These are phyloP conservation scores for Copromyces sp. DNA, from an alignment of 495 filamentous ascomycete species.

Conservation along the genomic window DNA sequence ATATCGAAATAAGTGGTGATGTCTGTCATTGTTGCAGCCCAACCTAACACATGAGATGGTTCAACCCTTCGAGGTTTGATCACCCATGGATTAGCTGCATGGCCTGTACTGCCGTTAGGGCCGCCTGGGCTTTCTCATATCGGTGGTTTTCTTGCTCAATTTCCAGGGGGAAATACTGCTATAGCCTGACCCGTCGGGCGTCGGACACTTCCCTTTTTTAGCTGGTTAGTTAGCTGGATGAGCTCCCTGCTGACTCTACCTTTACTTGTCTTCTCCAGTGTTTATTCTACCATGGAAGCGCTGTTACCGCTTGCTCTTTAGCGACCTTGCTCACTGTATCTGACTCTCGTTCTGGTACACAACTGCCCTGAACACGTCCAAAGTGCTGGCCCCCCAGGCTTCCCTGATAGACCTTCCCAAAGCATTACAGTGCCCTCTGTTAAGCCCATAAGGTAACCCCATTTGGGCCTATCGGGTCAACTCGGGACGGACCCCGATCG, in stretches of 20 bases:
- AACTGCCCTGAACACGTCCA: background rate
- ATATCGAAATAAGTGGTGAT: background rate
- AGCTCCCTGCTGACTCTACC: background rate
- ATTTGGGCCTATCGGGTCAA: background rate
- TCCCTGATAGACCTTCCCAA: background rate
- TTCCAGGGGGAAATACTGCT: background rate
- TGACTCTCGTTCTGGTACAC: background rate
- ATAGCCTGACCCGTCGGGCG: background rate
- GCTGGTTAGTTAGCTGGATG: background rate
- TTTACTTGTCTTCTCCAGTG: background rate
- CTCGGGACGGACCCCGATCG: background rate
- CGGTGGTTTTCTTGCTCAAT: background rate
- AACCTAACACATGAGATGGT: background rate
- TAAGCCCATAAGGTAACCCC: background rate
- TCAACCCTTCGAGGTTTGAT: background rate
- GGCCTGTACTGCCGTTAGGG: background rate
- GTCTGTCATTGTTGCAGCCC: background rate
- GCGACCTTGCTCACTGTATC: background rate
- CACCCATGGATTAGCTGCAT: background rate
- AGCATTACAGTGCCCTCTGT: background rate
- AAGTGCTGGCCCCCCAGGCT: background rate
- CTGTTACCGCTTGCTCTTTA: background rate
- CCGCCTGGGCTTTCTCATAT: background rate
- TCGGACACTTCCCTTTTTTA: background rate
- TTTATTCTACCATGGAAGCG: background rate